Percentiles rank a stretch among this genome's conserved stretches.
Evolutionary conservation across 1,284 basidiomycete genomes (phyloP).

Genomic region (Naganishia liquefaciens): DNA sequence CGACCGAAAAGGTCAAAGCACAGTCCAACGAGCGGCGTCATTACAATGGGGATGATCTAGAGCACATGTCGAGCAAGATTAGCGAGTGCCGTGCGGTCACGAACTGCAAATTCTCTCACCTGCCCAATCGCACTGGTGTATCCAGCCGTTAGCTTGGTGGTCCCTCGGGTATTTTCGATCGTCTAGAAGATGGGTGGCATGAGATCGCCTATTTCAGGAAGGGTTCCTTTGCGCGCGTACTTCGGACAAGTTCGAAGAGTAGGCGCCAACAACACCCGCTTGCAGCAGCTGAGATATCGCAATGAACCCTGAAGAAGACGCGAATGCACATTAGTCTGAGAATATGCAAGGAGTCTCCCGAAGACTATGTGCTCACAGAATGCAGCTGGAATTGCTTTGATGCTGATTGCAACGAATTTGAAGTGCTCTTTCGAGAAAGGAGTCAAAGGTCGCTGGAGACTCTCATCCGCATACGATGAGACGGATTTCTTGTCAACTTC

Average conservation of each 20-base stretch:
- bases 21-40: conserved; percentile 51
- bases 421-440: conserved; percentile 31
- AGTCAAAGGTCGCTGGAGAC: conserved; percentile 10
- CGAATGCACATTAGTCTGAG: background rate
- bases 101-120: background rate
- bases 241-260: conserved; percentile 53
- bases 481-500: background rate
- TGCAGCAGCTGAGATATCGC: conserved; percentile 43
- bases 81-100: background rate
- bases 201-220: conserved; percentile 40
- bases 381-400: conserved; percentile 37
- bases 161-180: conserved; percentile 46
- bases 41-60: conserved; percentile 54
- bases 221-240: conserved; percentile 18
- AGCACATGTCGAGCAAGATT: background rate
- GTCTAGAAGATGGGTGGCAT: conserved; percentile 18
- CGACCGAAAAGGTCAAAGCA: conserved; percentile 50
- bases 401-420: conserved; percentile 18
- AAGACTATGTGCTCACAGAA: conserved; percentile 36
- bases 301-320: conserved; percentile 13
- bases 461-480: background rate
- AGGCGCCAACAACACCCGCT: conserved; percentile 51
- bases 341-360: background rate
- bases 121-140: conserved; percentile 43
- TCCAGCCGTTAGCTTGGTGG: conserved; percentile 51